Base-by-base conservation (phyloP, 192 early-diverging fungal genomes). In the Entophlyctis luteolus region DNA sequence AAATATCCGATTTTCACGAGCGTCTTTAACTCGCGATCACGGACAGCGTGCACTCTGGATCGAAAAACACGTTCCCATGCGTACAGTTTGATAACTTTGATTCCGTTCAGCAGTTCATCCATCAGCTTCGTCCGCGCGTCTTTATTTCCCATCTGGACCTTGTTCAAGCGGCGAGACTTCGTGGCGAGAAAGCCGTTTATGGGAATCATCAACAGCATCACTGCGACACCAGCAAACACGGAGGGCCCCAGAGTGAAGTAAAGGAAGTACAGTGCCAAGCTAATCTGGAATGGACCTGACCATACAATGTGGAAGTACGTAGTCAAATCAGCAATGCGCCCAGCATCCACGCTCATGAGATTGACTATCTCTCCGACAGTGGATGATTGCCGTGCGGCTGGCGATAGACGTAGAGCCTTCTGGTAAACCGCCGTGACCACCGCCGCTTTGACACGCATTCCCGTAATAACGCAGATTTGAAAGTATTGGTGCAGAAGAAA, bases 21-120 rank as follows among this genome's bases (percentile, higher is more conserved):
- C 22, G 87, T 89, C 32, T 59, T 73, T 59, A 98, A 75, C 76
- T 96, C 94, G 22, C 84, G 52, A 48, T 90, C 85, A 39, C 94
- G 82, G 38, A 94, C 84, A 39, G 78, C 75, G 45, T 71, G 57
- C 39, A 90, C 82, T 70, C 81, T 86, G 68, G 91, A 76, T 55
- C 90, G 70, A 63, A 96, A 95, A 27, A 89, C 80, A 0, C 74
- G 73, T 72, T 94, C 93, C 92, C 93, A 98, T 27, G 95, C 93
- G 70, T 95, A 98, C 31, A 98, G 79, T 71, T 96, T 98, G 80
- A 98, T 95, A 20, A 98, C 91, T 62, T 90, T 91, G 65, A 95
- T 93, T 36, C 93, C 95, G 52, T 88, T 89, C 66, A 98, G 70
- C 10, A 91, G 70, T 77, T 98, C 95, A 73, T 95, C 74, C 81